Evolutionary conservation across 2,329 filamentous ascomycete species (phyloP).

Genomic region (Fusarium keratoplasticum): DNA sequence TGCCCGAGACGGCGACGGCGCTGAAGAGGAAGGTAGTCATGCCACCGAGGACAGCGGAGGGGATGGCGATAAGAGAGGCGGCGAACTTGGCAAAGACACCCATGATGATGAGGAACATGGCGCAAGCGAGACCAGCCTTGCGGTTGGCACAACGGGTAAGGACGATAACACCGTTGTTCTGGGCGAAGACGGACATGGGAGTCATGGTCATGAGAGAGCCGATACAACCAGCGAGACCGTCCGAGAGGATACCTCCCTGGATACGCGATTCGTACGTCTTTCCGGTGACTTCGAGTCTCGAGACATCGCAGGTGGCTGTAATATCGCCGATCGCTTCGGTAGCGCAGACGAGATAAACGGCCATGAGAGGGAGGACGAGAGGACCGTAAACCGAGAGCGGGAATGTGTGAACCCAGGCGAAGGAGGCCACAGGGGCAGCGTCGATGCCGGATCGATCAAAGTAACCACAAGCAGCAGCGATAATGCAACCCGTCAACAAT

Average conservation of each 20-base stretch:
- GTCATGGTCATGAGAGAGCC: conserved; percentile 83
- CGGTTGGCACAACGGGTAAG: conserved; percentile 85
- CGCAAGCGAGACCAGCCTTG: conserved; percentile 82
- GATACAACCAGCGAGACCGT: conserved; percentile 80
- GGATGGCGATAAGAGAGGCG: conserved; percentile 81
- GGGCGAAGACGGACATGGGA: conserved; percentile 83
- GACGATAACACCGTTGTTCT: conserved; percentile 88
- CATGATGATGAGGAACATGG: conserved; percentile 81
- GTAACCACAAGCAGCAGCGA: conserved; percentile 82
- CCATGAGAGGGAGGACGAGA: conserved; percentile 77
- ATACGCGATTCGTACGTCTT: conserved; percentile 79
- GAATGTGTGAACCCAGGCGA: conserved; percentile 85
- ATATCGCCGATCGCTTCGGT: conserved; percentile 86
- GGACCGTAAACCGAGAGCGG: conserved; percentile 77
- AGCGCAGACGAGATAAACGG: conserved; percentile 77
- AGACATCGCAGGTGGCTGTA: conserved; percentile 85
- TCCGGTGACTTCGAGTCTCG: conserved; percentile 79
- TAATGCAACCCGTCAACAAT: conserved; percentile 79
- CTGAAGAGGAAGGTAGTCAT: conserved; percentile 87
- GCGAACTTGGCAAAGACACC: conserved; percentile 88
- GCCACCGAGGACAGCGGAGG: conserved; percentile 72
- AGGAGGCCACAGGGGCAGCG: conserved; percentile 76
- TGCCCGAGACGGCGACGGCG: conserved; percentile 80
- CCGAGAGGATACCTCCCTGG: conserved; percentile 82
- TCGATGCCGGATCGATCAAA: conserved; percentile 81